Evolutionary conservation across 306 rosid species (phyloP).

Genomic region (Trifolium pratense): DNA sequence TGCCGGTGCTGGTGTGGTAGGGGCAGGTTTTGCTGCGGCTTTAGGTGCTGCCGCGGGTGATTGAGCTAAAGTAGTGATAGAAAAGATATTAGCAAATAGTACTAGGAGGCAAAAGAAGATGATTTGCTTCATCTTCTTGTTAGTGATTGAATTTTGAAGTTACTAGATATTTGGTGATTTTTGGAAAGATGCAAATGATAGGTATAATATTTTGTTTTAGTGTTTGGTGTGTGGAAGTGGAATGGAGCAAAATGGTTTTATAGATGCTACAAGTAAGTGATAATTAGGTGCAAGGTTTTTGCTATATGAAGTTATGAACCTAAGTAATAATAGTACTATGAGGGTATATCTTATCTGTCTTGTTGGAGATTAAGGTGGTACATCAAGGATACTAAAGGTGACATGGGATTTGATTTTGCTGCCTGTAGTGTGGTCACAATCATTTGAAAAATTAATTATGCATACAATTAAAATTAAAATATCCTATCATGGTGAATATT

Average conservation of each 20-base stretch:
- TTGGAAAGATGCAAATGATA: slow-evolving; percentile 17
- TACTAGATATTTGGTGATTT: neutral
- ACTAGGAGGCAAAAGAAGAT: slow-evolving; percentile 36
- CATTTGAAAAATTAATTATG: slow-evolving; percentile 12
- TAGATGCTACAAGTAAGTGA: slow-evolving; percentile 30
- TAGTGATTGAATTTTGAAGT: neutral
- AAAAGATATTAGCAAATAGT: slow-evolving; percentile 23
- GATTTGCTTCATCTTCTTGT: slow-evolving; percentile 37
- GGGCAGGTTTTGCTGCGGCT: slow-evolving; percentile 41
- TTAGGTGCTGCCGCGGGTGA: slow-evolving; percentile 57
- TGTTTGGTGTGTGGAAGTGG: slow-evolving; percentile 32
- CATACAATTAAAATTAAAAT: too few species aligned
- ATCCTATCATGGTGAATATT: too few species aligned
- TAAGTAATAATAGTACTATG: slow-evolving; percentile 9
- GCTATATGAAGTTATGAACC: slow-evolving; percentile 40
- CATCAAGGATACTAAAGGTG: slow-evolving; percentile 32
- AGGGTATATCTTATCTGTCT: slow-evolving; percentile 26
- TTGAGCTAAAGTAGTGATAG: slow-evolving; percentile 42
- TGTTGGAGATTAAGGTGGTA: slow-evolving; percentile 38
- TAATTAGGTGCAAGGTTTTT: slow-evolving; percentile 42
- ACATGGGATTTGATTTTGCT: slow-evolving; percentile 30
- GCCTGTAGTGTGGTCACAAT: slow-evolving; percentile 24
- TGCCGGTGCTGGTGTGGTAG: slow-evolving; percentile 32
- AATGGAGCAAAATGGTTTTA: slow-evolving; percentile 35
- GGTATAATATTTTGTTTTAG: slow-evolving; percentile 17